Percentiles rank a stretch among this genome's conserved stretches.
Evolutionary conservation across 495 filamentous ascomycete genomes (phyloP).

Genomic region (Choiromyces venosus): DNA sequence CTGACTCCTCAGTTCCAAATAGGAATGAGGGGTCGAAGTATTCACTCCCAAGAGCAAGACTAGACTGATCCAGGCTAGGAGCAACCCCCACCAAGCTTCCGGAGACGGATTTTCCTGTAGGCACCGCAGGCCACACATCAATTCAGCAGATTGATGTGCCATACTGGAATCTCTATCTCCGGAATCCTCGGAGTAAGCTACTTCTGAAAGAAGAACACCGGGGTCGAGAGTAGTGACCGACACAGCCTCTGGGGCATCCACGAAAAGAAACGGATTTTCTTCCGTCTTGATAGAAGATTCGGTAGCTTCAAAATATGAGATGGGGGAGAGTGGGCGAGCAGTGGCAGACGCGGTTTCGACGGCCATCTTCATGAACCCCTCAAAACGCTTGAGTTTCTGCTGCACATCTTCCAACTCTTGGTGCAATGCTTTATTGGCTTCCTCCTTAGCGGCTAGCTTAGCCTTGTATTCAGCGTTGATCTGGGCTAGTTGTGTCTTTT

Average conservation of each 20-base stretch:
- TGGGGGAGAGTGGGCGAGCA: slow-evolving; percentile 17
- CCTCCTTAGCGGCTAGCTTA: slow-evolving; percentile 58
- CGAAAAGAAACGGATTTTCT: background rate
- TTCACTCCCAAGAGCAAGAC: slow-evolving; percentile 34
- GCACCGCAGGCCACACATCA: slow-evolving; percentile 99
- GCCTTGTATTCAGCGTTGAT: slow-evolving; percentile 64
- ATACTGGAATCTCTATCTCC: slow-evolving; percentile 67
- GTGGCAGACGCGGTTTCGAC: slow-evolving; percentile 22
- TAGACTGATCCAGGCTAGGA: slow-evolving; percentile 25
- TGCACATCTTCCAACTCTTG: slow-evolving; percentile 60
- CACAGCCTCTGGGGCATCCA: background rate
- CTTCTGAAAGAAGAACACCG: slow-evolving; percentile 48
- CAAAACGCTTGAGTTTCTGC: slow-evolving; percentile 54
- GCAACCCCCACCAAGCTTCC: slow-evolving; percentile 19
- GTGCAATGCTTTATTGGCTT: slow-evolving; percentile 59
- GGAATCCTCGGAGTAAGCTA: slow-evolving; percentile 29
- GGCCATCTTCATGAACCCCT: slow-evolving; percentile 44
- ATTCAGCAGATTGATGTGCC: slow-evolving; percentile 99
- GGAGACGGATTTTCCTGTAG: slow-evolving; percentile 44
- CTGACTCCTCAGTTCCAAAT: background rate
- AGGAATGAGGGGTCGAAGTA: slow-evolving; percentile 23
- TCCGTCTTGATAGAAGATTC: background rate
- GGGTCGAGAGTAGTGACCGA: slow-evolving; percentile 49
- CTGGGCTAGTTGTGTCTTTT: slow-evolving; percentile 61
- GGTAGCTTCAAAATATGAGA: background rate